Conservation (phyloP, 306 rosid species). For the Cotoneaster glaucophyllus region DNA sequence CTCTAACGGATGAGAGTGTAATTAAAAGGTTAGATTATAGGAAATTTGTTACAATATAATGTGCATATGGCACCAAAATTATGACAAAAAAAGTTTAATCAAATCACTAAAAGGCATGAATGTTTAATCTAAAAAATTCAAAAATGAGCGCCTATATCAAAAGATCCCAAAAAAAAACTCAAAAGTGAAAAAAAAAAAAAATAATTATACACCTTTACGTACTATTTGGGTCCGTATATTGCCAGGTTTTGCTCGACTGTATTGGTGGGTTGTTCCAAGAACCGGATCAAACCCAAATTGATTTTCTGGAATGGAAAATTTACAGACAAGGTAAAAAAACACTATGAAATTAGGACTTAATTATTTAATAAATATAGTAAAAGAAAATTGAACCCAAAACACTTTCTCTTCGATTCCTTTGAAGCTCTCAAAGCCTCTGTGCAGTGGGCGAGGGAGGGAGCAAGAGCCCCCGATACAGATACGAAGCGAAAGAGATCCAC, state of each 20-base stretch:
- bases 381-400: neutral
- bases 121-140: too few relatives aligned
- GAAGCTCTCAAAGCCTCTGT: conserved; percentile 28
- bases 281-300: neutral
- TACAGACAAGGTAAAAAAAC: neutral
- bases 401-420: conserved; percentile 23
- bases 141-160: too few relatives aligned
- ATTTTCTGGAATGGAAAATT: neutral
- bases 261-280: neutral
- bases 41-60: too few relatives aligned
- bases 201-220: neutral
- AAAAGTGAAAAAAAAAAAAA: too few relatives aligned
- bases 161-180: too few relatives aligned
- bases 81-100: too few relatives aligned
- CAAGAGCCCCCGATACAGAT: neutral
- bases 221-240: neutral
- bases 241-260: neutral
- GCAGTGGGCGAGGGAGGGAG: conserved; percentile 19
- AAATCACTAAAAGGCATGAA: too few relatives aligned
- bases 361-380: neutral
- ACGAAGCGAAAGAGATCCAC: conserved; percentile 43
- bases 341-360: neutral
- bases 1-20: too few relatives aligned
- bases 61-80: too few relatives aligned
- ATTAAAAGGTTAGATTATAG: too few relatives aligned